Evolutionary conservation across 163 green algal species (phyloP).

Genomic region (Prototheca stagnorum): DNA sequence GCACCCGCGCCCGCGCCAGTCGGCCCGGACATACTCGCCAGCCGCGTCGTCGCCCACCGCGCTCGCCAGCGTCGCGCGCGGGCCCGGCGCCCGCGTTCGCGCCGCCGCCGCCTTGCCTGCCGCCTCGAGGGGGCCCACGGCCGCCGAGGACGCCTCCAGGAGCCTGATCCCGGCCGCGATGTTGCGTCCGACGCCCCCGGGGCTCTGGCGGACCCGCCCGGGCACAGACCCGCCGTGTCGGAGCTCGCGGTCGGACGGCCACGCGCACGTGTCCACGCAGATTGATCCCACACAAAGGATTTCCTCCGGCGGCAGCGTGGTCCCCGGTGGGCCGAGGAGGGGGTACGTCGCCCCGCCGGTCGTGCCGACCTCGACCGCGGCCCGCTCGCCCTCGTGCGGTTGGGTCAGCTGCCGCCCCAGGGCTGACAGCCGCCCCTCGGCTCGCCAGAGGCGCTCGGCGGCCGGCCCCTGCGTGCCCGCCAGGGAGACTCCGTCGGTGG

Average conservation of each 20-base stretch:
- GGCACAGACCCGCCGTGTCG: conserved; percentile 16
- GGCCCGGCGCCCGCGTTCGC: too few species aligned
- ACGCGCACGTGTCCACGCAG: neutral
- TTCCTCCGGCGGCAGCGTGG: neutral
- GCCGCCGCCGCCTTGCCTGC: too few species aligned
- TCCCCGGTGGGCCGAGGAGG: conserved; percentile 14
- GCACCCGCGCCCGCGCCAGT: conserved; percentile 3
- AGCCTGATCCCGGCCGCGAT: conserved; percentile 11
- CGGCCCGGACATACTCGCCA: conserved; percentile 10
- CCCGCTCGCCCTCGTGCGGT: too few species aligned
- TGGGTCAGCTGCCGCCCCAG: too few species aligned
- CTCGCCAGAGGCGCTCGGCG: too few species aligned
- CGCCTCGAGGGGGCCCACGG: too few species aligned
- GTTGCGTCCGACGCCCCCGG: conserved; percentile 21
- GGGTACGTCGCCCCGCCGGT: too few species aligned
- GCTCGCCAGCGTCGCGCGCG: conserved; percentile 11
- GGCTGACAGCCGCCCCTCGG: too few species aligned
- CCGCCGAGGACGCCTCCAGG: neutral
- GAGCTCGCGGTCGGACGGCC: conserved; percentile 5
- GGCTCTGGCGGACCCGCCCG: conserved; percentile 9
- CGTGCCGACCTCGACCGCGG: too few species aligned
- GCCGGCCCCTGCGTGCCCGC: too few species aligned
- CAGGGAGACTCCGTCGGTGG: too few species aligned
- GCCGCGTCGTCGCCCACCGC: conserved; percentile 22
- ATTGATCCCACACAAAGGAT: conserved; percentile 1